These are phyloP conservation scores for Trichomonas gallinae DNA, from an alignment of 208 protist genomes.

Conservation along the genomic window DNA sequence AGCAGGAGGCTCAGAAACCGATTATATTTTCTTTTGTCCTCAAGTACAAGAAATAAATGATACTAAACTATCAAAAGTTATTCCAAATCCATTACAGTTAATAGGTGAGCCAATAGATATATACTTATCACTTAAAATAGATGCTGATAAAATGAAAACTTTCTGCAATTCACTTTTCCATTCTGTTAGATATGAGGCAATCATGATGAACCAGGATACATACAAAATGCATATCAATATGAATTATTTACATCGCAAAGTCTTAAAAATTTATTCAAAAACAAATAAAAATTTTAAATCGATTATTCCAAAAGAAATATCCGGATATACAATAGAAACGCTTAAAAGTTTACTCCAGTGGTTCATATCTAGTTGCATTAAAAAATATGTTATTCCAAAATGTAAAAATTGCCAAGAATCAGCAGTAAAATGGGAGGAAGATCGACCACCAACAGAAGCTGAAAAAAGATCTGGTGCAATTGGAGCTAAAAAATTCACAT, in stretches of 20 bases:
- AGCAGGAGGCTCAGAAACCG: too few relatives aligned
- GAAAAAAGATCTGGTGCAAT: not conserved
- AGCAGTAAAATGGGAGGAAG: not conserved
- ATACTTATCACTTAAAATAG: not conserved
- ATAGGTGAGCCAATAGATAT: not conserved
- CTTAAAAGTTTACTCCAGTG: not conserved
- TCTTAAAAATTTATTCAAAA: not conserved
- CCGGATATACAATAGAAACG: not conserved
- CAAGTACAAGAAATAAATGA: not conserved
- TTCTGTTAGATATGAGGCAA: not conserved
- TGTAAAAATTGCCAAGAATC: not conserved
- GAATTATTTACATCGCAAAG: not conserved
- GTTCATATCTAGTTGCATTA: not conserved
- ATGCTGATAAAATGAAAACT: not conserved
- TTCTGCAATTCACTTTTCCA: not conserved
- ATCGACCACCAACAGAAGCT: not conserved
- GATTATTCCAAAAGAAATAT: not conserved
- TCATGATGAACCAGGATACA: not conserved
- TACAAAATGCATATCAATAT: not conserved
- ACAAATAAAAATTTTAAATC: not conserved
- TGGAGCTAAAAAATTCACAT: not conserved
- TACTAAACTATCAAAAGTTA: not conserved
- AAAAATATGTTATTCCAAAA: not conserved
- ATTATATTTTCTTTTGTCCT: not conserved
- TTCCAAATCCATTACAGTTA: not conserved